Evolutionary conservation across 441 rosid species (phyloP), one percentile per base, ranked within the genome.

Genomic region (Gossypium trilobum): DNA sequence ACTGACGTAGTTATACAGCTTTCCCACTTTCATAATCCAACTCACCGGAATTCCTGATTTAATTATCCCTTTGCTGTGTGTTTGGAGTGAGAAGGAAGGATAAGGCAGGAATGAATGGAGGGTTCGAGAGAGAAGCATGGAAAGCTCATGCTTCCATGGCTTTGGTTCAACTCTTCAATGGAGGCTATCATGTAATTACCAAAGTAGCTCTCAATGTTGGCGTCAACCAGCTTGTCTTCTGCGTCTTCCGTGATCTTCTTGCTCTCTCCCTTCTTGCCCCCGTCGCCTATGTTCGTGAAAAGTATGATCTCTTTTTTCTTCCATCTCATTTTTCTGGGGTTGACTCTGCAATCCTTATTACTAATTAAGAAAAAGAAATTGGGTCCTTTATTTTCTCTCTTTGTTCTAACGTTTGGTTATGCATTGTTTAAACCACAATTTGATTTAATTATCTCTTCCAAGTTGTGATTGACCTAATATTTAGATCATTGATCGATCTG

Each of bases 141-240:
- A 78, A 48, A 79, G 99, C 99, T 1, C 97, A 94, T 70, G 72
- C 83, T 23, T 89, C 91, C 58, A 83, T 94, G 99, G 96, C 85
- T 48, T 14, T 88, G 80, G 95, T 92, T 64, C 99, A 94, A 86
- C 81, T 94, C 31, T 73, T 86, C 82, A 74, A 82, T 70, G 99
- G 99, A 23, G 99, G 97, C 13, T 90, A 94, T 80, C 97, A 90
- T 73, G 97, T 94, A n/a, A 87, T 94, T 64, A 92, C 97, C 61
- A 94, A 94, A 82, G 87, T 91, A 14, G 97, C 99, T 73, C 97
- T 94, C 70, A 89, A 92, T 61, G 91, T 83, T 78, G 97, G 99
- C 14, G 88, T 94, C 81, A 89, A 90, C 81, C 97, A 92, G 89
- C 86, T 94, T 57, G 99, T 94, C 65, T 94, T 94, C 83, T 92